Base-by-base conservation (phyloP, 371 early-diverging fungal species). In the Sporodiniella umbellata region DNA sequence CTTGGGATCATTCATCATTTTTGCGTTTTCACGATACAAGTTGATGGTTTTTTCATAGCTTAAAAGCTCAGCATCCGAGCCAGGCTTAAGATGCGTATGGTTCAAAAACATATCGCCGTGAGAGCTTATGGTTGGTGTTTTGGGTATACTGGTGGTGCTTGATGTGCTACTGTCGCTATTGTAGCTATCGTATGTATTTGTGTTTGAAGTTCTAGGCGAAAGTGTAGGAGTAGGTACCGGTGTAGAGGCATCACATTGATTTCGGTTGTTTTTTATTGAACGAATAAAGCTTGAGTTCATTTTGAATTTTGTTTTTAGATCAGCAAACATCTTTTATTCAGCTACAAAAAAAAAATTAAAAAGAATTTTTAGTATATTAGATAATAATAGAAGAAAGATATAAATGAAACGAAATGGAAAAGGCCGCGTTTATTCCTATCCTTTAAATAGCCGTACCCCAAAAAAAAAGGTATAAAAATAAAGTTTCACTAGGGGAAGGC, bases 31-130 rank as follows among this genome's bases (percentile, higher is more conserved):
- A 23, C 87, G 70, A 56, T 86, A 87, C 64, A 80, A 56, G 52
- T 83, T 83, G 22, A 90, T 58, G 3, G 84, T 80, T 48, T 88
- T 85, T 10, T 80, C 71, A 48, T 85, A 80, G 2, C 86, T 78
- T 30, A 86, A 54, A 6, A 85, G 54, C 1, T 81, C 76, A 6
- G 86, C 84, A 39, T 79, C 80, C 48, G 66, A 71, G 19, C 85
- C 85, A 12, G 84, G 84, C 55, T 78, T 80, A 30, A 85, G 66
- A 64, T 85, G 85, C 4, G 74, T 72, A 24, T 85, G 84, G 35
- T 75, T 79, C 42, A 84, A 67, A 10, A 82, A 54, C 7, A 66
- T 64, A 35, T 76, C 72, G 33, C 50, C 47, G n/a, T 23, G 50
- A 7, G 51, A 31, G 45, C 60, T 39, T 28, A 57, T 25, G 15